Evolutionary conservation across 805 yeast genomes (phyloP).

Genomic region (Cyberlindnera amylophila): DNA sequence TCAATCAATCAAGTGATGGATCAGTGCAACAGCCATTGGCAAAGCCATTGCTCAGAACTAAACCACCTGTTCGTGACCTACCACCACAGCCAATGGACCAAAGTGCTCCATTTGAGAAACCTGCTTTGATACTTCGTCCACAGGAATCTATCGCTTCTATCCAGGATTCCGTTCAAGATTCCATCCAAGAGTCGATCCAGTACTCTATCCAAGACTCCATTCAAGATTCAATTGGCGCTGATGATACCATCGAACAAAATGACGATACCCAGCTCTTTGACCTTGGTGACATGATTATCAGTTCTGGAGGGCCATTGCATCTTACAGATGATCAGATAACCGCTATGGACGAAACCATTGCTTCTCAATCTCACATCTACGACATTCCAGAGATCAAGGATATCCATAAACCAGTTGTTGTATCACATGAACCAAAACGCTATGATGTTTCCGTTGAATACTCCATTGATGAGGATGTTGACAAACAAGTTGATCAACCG

Average conservation of each 20-base stretch:
- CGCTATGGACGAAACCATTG: constrained; percentile 15
- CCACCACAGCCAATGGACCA: too few relatives aligned
- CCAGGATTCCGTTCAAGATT: constrained; percentile 17
- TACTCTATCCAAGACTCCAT: constrained; percentile 9
- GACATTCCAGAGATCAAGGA: constrained; percentile 5
- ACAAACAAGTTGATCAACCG: constrained; percentile 8
- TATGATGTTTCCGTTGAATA: constrained; percentile 1
- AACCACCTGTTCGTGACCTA: too few relatives aligned
- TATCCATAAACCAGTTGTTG: not conserved
- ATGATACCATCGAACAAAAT: not conserved
- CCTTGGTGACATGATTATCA: constrained; percentile 19
- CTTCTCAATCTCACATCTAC: constrained; percentile 17
- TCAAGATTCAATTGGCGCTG: constrained; percentile 2
- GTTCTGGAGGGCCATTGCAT: constrained; percentile 13
- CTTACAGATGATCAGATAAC: constrained; percentile 7
- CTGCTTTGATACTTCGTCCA: constrained; percentile 1
- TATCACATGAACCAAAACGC: not conserved
- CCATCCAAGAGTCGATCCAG: constrained; percentile 14
- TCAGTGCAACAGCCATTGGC: not conserved
- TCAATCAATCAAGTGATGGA: too few relatives aligned
- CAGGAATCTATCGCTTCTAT: constrained; percentile 13
- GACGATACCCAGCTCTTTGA: constrained; percentile 15
- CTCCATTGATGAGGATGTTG: not conserved
- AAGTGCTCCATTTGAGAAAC: not conserved
- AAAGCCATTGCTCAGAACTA: not conserved